Conservation (phyloP, 1,284 basidiomycete species). For the Uromyces viciae-fabae region DNA sequence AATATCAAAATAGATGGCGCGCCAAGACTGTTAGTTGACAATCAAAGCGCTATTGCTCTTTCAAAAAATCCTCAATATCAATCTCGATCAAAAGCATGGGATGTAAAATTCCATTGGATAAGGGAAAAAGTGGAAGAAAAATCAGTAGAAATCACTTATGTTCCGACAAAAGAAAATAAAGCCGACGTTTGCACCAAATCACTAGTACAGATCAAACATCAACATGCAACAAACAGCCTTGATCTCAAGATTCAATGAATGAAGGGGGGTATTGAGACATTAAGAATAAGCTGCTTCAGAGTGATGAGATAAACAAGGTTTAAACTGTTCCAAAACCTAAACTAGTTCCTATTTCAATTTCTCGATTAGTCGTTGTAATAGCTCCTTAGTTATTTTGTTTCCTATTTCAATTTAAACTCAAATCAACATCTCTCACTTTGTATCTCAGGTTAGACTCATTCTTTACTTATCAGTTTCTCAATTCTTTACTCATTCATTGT, state of each 20-base stretch:
- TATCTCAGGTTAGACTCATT: too few relatives aligned
- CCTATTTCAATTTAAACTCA: too few relatives aligned
- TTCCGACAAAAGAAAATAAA: background rate
- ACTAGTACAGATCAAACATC: background rate
- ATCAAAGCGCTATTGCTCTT: background rate
- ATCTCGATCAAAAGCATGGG: background rate
- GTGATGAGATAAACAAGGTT: too few relatives aligned
- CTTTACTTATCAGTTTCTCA: too few relatives aligned
- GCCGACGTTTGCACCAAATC: background rate
- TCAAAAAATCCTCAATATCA: background rate
- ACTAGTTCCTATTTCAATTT: too few relatives aligned
- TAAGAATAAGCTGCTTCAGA: too few relatives aligned
- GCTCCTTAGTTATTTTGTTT: too few relatives aligned
- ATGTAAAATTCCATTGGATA: background rate
- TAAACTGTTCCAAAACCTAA: too few relatives aligned
- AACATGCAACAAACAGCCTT: background rate
- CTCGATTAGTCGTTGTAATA: too few relatives aligned
- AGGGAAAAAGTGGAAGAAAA: background rate
- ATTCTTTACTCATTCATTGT: too few relatives aligned
- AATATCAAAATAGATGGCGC: background rate
- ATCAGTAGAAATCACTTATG: background rate
- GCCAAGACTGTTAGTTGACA: background rate
- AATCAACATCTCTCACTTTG: too few relatives aligned
- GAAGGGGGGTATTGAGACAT: too few relatives aligned
- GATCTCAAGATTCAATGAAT: background rate